Percentiles rank a stretch among this genome's conserved stretches.
These are phyloP conservation scores for Scheffersomyces stipitis DNA, from an alignment of 805 yeast species.

Conservation along the genomic window DNA sequence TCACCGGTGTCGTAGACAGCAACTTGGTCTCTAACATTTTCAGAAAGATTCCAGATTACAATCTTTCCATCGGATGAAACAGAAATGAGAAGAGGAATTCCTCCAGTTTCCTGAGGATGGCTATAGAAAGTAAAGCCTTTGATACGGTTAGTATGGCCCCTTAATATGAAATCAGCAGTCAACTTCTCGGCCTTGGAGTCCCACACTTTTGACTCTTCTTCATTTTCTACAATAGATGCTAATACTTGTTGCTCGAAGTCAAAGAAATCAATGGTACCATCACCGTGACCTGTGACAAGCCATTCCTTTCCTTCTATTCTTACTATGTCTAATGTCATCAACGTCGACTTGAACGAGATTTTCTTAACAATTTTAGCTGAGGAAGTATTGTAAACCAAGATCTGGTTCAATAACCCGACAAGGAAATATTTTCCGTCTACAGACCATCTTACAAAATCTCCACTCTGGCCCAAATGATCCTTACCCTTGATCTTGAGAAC, in stretches of 20 bases:
- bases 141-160: constrained; percentile 84
- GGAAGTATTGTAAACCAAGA: constrained; percentile 64
- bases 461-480: constrained; percentile 65
- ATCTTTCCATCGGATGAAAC: constrained; percentile 93
- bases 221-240: constrained; percentile 8
- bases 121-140: constrained; percentile 66
- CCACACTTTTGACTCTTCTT: constrained; percentile 27
- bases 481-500: constrained; percentile 68
- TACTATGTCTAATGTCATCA: constrained; percentile 67
- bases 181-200: constrained; percentile 21
- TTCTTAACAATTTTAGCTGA: constrained; percentile 59
- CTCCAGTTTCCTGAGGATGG: constrained; percentile 33
- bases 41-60: constrained; percentile 76
- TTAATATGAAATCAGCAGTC: constrained; percentile 56
- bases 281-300: constrained; percentile 64
- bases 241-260: constrained; percentile 31
- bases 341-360: constrained; percentile 50
- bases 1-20: constrained; percentile 92
- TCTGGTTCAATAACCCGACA: constrained; percentile 68
- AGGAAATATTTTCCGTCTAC: constrained; percentile 66
- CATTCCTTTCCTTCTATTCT: constrained; percentile 50
- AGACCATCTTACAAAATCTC: constrained; percentile 68
- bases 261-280: constrained; percentile 68
- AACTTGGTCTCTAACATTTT: constrained; percentile 65
- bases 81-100: constrained; percentile 58